Base-by-base conservation (phyloP, 2,329 filamentous ascomycete genomes). In the Penicillium polonicum region DNA sequence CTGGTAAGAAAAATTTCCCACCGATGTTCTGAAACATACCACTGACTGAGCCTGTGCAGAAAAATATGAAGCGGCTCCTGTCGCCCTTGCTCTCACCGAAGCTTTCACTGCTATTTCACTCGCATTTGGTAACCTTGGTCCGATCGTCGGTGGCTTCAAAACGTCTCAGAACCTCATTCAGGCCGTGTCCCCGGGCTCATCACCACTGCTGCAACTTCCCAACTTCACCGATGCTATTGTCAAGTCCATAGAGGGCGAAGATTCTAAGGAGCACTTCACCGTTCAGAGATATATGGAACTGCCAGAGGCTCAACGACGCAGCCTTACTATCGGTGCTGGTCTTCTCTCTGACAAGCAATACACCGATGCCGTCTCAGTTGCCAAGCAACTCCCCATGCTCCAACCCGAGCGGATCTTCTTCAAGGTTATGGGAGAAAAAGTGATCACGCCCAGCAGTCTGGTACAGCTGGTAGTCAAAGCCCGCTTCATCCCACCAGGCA, bases 381-480 rank as follows among this genome's bases (percentile, higher is more conserved):
- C 92, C 29, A 86, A 86, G 67, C 91, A 97, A 76, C 82, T 99
- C 29, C 94, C 94, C 1, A 85, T 86, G 62, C 82, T 99, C 55
- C 85, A 89, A 57, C 86, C 99, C 12, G 91, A 91, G 70, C 95
- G 92, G 78, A 91, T 92, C 8, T 99, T 96, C 78, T 99, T 99
- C 86, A 99, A 99, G 82, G 95, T 99, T 45, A 88, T 91, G 52
- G 94, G 94, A 71, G 95, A 99, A 78, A 90, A 89, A 65, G 89
- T 88, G 74, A 91, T 99, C 70, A 96, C 93, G 33, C 92, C 94
- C 7, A 91, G 89, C 58, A 96, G 92, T 56, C 84, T 99, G 38
- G 93, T 97, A 23, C 93, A 92, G 61, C 88, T 99, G 31, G 91
- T 99, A 51, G 86, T 99, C 72, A 99, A 99, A 80, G 92, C 90